A percentile compares a stretch with the other conserved stretches of the same genome.
Conservation (phyloP, 2,329 filamentous ascomycete species). For the Neoarthrinium moseri region DNA sequence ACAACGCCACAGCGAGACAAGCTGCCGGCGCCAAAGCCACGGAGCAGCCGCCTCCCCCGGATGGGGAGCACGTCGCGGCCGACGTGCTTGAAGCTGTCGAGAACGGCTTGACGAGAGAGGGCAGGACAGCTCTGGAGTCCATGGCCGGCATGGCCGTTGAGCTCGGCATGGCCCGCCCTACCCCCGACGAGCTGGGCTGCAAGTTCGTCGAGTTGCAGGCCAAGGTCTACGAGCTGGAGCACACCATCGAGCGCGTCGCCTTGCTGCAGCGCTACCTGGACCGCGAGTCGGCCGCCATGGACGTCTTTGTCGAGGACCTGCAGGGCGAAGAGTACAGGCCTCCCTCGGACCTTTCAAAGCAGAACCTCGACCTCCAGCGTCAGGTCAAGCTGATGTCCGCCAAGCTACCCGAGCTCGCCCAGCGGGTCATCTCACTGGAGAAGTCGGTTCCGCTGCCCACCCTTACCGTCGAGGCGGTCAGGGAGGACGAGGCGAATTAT, state of each 20-base stretch:
- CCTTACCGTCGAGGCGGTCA: conserved; percentile 55
- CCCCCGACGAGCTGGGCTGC: conserved; percentile 47
- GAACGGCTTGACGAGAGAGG: conserved; percentile 53
- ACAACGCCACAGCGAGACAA: conserved; percentile 29
- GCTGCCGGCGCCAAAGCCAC: background rate
- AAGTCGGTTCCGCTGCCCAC: conserved; percentile 23
- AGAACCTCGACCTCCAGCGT: conserved; percentile 73
- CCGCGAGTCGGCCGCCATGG: conserved; percentile 42
- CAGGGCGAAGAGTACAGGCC: conserved; percentile 49
- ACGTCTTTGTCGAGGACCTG: conserved; percentile 40
- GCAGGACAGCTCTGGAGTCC: conserved; percentile 53
- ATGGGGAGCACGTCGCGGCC: conserved; percentile 27
- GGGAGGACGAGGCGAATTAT: conserved; percentile 57
- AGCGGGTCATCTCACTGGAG: conserved; percentile 46
- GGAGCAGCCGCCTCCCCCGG: no score
- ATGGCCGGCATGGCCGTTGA: conserved; percentile 52
- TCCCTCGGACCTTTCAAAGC: conserved; percentile 58
- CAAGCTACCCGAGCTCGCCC: conserved; percentile 66
- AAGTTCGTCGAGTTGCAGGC: conserved; percentile 56
- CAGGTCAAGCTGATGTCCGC: conserved; percentile 65
- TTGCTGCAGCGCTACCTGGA: conserved; percentile 57
- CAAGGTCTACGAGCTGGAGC: conserved; percentile 52
- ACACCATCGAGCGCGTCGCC: conserved; percentile 52
- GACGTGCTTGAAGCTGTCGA: conserved; percentile 54
- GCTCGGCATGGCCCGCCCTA: conserved; percentile 47